Evolutionary conservation across 225 moss, liverwort and hornwort species (phyloP), one percentile per base, ranked within the genome.

Genomic region (Bryoerythrophyllum caledonicum): DNA sequence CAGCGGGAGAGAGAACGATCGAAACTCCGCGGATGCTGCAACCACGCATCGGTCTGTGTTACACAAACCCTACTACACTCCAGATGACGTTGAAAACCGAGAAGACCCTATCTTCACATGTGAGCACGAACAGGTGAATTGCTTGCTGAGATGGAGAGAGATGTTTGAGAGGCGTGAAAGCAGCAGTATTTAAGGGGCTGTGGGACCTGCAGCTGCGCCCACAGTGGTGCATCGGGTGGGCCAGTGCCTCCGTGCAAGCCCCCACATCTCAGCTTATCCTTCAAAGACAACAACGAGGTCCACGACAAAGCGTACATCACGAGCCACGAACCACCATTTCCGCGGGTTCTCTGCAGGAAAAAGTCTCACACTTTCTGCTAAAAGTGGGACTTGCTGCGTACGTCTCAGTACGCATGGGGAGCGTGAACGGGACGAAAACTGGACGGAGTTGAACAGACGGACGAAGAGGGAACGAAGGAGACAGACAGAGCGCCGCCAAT

Each of bases 401-500:
- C 34, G 38, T 38, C 13, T 44, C 37, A 13, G 60, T 3, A n/a
- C n/a, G n/a, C n/a, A n/a, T n/a, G n/a, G n/a, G n/a, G n/a, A n/a
- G n/a, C n/a, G n/a, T n/a, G n/a, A n/a, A n/a, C n/a, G n/a, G n/a
- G n/a, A n/a, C 73, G 54, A 23, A 55, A n/a, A n/a, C 11, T 21
- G 21, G 16, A 26, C 26, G 43, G 8, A 43, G 26, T 16, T 25
- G 61, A 69, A 55, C 28, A 14, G 38, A 54, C 7, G 76, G 74
- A 80, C 80, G 68, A 56, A 13, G 16, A 1, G 54, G 65, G 66
- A 60, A 46, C 60, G 8, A 3, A 63, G 65, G 48, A 27, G 48
- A 19, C 6, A 49, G 77, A 74, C 62, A 69, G 28, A 1, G 64
- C 46, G 84, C 84, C 84, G 84, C 70, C 77, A 80, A 28, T 70